These are phyloP conservation scores for Barnettozyma siamensis DNA, from an alignment of 805 yeast genomes.

Conservation along the genomic window DNA sequence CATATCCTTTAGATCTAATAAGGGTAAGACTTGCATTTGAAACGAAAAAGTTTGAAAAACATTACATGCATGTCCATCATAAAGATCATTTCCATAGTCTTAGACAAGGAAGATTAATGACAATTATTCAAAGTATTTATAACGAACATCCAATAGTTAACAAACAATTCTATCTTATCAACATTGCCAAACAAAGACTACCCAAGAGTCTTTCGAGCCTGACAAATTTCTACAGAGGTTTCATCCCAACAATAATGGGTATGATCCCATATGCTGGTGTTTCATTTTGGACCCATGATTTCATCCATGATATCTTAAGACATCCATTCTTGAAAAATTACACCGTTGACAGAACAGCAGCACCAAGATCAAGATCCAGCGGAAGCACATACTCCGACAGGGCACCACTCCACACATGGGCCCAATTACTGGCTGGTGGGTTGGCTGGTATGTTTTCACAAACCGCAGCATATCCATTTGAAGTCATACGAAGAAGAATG, in stretches of 20 bases:
- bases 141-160: slow-evolving; percentile 21
- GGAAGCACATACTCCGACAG: slow-evolving; percentile 28
- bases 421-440: slow-evolving; percentile 92
- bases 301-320: slow-evolving; percentile 80
- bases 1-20: slow-evolving; percentile 88
- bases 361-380: slow-evolving; percentile 10
- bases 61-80: slow-evolving; percentile 17
- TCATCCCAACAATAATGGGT: slow-evolving; percentile 88
- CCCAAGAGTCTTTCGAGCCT: slow-evolving; percentile 18
- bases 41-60: slow-evolving; percentile 35
- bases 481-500: slow-evolving; percentile 89
- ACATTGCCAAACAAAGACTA: slow-evolving; percentile 16
- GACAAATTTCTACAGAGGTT: slow-evolving; percentile 84
- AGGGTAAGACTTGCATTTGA: slow-evolving; percentile 91
- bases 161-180: slow-evolving; percentile 18
- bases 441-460: slow-evolving; percentile 93
- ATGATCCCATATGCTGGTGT: slow-evolving; percentile 99
- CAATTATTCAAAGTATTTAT: slow-evolving; percentile 23
- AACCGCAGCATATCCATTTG: slow-evolving; percentile 95
- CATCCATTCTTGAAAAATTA: slow-evolving; percentile 47
- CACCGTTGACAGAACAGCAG: slow-evolving; percentile 35
- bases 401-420: slow-evolving; percentile 79
- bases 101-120: slow-evolving; percentile 27
- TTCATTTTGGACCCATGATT: slow-evolving; percentile 90
- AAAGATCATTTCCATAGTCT: slow-evolving; percentile 19